phyloP scores from a whole-genome alignment of 2,329 filamentous ascomycete species.

The Onygena corvina region DNA sequence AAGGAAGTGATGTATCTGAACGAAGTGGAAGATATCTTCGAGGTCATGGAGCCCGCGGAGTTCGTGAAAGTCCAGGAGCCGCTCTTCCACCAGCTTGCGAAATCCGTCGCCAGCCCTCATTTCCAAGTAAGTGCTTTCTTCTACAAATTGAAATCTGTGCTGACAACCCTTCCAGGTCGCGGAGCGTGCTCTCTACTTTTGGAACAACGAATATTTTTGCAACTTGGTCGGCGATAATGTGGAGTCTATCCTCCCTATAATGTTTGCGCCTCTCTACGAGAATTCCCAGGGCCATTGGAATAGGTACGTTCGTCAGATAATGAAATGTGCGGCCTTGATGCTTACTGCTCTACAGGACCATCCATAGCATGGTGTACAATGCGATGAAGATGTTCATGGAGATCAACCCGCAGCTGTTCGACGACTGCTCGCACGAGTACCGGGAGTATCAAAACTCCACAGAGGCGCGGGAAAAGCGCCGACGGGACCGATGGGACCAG shows the following conservation, averaged over 20 bases:
- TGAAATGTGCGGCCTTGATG: too few species aligned
- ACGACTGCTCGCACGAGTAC: slow-evolving; percentile 97
- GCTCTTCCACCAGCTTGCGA: slow-evolving; percentile 90
- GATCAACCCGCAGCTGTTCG: slow-evolving; percentile 95
- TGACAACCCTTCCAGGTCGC: slow-evolving; percentile 51
- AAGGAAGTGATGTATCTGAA: slow-evolving; percentile 99
- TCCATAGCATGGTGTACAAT: slow-evolving; percentile 99
- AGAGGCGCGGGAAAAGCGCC: slow-evolving; percentile 65
- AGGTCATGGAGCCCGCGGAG: slow-evolving; percentile 97
- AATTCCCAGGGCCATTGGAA: slow-evolving; percentile 99
- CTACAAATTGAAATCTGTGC: background rate
- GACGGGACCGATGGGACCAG: slow-evolving; percentile 81
- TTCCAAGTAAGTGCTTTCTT: slow-evolving; percentile 54
- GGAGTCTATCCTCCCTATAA: slow-evolving; percentile 94
- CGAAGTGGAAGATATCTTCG: slow-evolving; percentile 98
- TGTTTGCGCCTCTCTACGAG: slow-evolving; percentile 97
- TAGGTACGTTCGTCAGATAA: slow-evolving; percentile 48
- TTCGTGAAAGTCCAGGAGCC: slow-evolving; percentile 98
- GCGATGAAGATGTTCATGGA: slow-evolving; percentile 99
- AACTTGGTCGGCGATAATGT: slow-evolving; percentile 98
- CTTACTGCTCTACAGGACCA: slow-evolving; percentile 65
- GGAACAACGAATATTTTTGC: slow-evolving; percentile 99
- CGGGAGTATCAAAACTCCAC: slow-evolving; percentile 91
- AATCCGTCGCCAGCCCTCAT: slow-evolving; percentile 94
- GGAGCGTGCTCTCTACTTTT: slow-evolving; percentile 94